These are phyloP conservation scores for Hygrocybe punicea DNA, from an alignment of 768 basidiomycete species.

Conservation along the genomic window DNA sequence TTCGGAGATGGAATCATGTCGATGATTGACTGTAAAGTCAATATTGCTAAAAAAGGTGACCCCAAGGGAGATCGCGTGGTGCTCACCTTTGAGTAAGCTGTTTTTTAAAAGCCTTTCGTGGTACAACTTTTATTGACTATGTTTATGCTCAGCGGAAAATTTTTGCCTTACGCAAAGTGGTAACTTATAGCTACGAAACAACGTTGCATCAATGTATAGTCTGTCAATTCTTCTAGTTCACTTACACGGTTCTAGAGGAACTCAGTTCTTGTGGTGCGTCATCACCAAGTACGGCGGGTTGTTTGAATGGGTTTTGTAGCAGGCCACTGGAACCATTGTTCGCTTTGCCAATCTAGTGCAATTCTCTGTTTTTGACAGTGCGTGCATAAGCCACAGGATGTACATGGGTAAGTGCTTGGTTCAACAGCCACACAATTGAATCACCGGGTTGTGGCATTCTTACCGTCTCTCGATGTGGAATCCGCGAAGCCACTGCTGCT, in stretches of 20 bases:
- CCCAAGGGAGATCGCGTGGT: slow-evolving; percentile 78
- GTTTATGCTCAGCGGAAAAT: slow-evolving; percentile 58
- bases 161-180: slow-evolving; percentile 72
- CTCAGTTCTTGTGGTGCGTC: no score
- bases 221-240: not conserved
- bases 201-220: not conserved
- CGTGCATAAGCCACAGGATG: no score
- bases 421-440: no score
- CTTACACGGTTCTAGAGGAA: no score
- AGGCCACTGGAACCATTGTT: no score
- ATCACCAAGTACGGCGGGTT: no score
- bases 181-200: slow-evolving; percentile 26
- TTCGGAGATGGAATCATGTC: slow-evolving; percentile 89
- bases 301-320: not conserved
- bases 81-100: slow-evolving; percentile 73
- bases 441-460: no score
- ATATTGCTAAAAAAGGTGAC: slow-evolving; percentile 63
- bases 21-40: slow-evolving; percentile 80
- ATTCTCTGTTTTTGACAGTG: no score
- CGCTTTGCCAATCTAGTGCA: no score
- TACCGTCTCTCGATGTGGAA: no score
- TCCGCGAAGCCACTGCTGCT: no score
- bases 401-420: no score
- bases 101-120: not conserved
- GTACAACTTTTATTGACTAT: slow-evolving; percentile 8